These are phyloP conservation scores for Talaromyces sp. DNA, from an alignment of 2,329 filamentous ascomycete genomes.

Conservation along the genomic window DNA sequence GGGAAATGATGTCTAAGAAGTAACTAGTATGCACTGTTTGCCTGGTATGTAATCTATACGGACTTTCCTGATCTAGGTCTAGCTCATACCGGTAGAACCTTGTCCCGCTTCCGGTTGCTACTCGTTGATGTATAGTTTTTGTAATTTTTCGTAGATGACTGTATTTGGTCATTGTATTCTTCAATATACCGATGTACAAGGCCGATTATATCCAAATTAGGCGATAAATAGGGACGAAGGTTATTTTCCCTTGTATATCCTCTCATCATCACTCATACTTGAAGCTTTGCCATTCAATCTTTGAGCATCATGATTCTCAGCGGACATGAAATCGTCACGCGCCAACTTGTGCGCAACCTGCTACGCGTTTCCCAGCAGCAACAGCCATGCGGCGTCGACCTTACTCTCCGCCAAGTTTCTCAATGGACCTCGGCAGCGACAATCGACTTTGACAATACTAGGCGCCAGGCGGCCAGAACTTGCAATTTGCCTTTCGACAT, in stretches of 20 bases:
- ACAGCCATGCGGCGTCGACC: constrained; percentile 28
- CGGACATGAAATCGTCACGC: constrained; percentile 15
- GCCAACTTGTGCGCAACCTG: constrained; percentile 17
- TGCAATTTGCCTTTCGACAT: constrained; percentile 13
- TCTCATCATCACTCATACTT: background rate
- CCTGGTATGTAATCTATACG: background rate
- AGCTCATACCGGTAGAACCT: background rate
- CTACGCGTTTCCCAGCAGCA: constrained; percentile 15
- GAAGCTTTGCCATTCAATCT: background rate
- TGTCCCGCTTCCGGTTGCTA: background rate
- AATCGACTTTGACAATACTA: constrained; percentile 25
- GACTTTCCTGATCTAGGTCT: background rate
- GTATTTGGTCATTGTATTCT: background rate
- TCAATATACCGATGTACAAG: background rate
- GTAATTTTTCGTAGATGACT: background rate
- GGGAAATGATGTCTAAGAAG: background rate
- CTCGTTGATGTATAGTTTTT: background rate
- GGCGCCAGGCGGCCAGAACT: constrained; percentile 19
- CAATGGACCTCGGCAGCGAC: constrained; percentile 23
- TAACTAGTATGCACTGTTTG: background rate
- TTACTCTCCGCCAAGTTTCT: constrained; percentile 20
- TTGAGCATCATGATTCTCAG: constrained; percentile 14
- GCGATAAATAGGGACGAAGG: background rate
- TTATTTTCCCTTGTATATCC: background rate
- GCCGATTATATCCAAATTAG: background rate